Percentiles rank a stretch among this genome's conserved stretches.
phyloP scores from a whole-genome alignment of 176 grass and related monocot species.

The Pharus latifolius region DNA sequence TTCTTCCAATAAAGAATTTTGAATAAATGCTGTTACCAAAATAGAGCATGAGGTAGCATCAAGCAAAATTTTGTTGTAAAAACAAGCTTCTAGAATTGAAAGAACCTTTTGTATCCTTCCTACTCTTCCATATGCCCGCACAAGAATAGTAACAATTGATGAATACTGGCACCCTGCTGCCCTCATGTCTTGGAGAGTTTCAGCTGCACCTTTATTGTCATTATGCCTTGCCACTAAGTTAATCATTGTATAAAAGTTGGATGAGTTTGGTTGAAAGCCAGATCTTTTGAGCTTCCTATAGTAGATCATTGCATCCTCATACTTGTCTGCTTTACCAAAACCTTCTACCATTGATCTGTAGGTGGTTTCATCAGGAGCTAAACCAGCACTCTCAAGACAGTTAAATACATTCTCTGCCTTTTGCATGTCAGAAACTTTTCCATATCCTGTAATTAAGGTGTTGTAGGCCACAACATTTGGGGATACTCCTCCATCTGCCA shows the following conservation, averaged over 20 bases:
- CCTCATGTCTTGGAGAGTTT: conserved; percentile 74
- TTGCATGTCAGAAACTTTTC: conserved; percentile 41
- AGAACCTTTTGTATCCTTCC: conserved; percentile 54
- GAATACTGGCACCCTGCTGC: conserved; percentile 53
- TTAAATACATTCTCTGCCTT: conserved; percentile 46
- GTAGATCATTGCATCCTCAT: conserved; percentile 40
- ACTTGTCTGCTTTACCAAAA: conserved; percentile 61
- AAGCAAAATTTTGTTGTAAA: conserved; percentile 54
- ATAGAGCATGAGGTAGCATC: conserved; percentile 81
- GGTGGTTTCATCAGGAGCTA: conserved; percentile 78
- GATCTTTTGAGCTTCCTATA: conserved; percentile 60
- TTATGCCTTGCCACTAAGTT: conserved; percentile 72
- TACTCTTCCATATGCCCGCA: conserved; percentile 55
- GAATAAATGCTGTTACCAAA: conserved; percentile 57
- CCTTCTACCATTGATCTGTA: conserved; percentile 95
- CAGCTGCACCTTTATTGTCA: conserved; percentile 33
- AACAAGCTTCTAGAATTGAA: conserved; percentile 49
- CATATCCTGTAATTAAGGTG: conserved; percentile 89
- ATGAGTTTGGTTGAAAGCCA: conserved; percentile 64
- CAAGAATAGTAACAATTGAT: conserved; percentile 54
- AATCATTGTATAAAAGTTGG: conserved; percentile 89
- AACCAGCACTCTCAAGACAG: conserved; percentile 31
- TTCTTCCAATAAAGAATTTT: conserved; percentile 67
- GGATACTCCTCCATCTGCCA: conserved; percentile 36
- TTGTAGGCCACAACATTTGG: conserved; percentile 84